These are phyloP conservation scores for Artemisia tridentata DNA, from an alignment of 129 eudicot species.

Conservation along the genomic window DNA sequence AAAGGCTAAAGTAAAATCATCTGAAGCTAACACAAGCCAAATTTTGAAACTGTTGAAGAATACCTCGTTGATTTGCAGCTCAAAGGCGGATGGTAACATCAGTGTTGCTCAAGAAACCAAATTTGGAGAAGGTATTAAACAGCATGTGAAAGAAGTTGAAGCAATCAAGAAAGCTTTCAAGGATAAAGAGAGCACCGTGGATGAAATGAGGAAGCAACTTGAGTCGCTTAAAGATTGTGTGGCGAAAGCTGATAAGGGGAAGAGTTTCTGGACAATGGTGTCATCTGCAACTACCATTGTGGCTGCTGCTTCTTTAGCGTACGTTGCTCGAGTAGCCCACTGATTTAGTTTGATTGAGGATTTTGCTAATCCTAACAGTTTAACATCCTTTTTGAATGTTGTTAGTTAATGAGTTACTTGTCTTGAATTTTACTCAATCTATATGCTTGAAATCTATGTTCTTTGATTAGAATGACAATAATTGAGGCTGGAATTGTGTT, in stretches of 20 bases:
- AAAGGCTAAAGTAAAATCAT: constrained; percentile 37
- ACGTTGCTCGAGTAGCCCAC: constrained; percentile 42
- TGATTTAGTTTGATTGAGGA: constrained; percentile 16
- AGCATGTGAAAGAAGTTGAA: constrained; percentile 44
- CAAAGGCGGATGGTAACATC: constrained; percentile 27
- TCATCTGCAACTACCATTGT: constrained; percentile 72
- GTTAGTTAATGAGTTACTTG: constrained; percentile 26
- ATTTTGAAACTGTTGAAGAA: constrained; percentile 49
- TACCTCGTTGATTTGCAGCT: constrained; percentile 30
- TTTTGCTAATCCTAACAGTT: constrained; percentile 33
- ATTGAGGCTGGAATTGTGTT: constrained; percentile 7
- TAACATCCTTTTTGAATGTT: constrained; percentile 27
- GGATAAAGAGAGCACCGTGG: constrained; percentile 41
- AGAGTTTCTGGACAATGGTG: constrained; percentile 70
- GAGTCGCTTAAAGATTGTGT: constrained; percentile 50
- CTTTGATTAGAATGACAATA: constrained; percentile 14
- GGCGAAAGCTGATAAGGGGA: constrained; percentile 55
- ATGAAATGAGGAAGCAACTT: constrained; percentile 53
- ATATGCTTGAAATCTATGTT: constrained; percentile 9
- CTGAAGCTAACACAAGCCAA: constrained; percentile 34
- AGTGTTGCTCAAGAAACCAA: constrained; percentile 8
- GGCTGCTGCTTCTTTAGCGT: constrained; percentile 65
- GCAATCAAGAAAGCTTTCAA: constrained; percentile 59
- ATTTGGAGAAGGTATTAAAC: constrained; percentile 32
- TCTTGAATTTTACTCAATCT: constrained; percentile 18